Conservation (phyloP, 768 basidiomycete genomes). For the Lactarius tabidus region DNA sequence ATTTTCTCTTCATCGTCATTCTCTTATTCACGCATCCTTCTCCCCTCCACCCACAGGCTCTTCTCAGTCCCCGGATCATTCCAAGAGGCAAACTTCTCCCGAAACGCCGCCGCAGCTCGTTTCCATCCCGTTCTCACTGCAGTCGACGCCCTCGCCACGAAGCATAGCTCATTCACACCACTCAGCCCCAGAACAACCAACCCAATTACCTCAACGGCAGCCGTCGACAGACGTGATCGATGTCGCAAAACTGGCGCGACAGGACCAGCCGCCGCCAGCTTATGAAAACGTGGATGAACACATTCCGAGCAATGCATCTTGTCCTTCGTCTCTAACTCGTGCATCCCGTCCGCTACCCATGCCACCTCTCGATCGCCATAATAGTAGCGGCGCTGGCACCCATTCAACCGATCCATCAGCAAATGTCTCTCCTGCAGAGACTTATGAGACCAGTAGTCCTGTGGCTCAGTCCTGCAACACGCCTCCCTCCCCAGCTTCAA, state of each 20-base stretch:
- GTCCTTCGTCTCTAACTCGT: slow-evolving; percentile 15
- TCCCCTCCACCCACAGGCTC: background rate
- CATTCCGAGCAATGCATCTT: background rate
- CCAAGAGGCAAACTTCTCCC: background rate
- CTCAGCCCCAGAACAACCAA: slow-evolving; percentile 19
- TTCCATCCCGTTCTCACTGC: slow-evolving; percentile 7
- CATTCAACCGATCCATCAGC: background rate
- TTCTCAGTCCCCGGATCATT: background rate
- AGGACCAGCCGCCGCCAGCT: slow-evolving; percentile 24
- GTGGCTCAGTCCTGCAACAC: slow-evolving; percentile 2
- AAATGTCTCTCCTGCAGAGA: background rate
- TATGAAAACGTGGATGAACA: slow-evolving; percentile 25
- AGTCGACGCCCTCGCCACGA: background rate
- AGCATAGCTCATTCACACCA: slow-evolving; percentile 13
- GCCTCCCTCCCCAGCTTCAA: background rate
- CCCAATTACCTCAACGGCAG: slow-evolving; percentile 3
- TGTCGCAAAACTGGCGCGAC: slow-evolving; percentile 22
- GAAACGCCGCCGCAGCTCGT: background rate
- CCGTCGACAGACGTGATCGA: slow-evolving; percentile 25
- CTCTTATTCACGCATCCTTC: background rate
- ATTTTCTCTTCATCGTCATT: background rate
- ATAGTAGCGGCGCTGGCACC: background rate
- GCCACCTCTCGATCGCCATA: slow-evolving; percentile 12
- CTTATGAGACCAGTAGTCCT: slow-evolving; percentile 1
- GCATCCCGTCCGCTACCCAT: slow-evolving; percentile 18